phyloP scores from a whole-genome alignment of 306 rosid genomes.

The Vicia sativa region DNA sequence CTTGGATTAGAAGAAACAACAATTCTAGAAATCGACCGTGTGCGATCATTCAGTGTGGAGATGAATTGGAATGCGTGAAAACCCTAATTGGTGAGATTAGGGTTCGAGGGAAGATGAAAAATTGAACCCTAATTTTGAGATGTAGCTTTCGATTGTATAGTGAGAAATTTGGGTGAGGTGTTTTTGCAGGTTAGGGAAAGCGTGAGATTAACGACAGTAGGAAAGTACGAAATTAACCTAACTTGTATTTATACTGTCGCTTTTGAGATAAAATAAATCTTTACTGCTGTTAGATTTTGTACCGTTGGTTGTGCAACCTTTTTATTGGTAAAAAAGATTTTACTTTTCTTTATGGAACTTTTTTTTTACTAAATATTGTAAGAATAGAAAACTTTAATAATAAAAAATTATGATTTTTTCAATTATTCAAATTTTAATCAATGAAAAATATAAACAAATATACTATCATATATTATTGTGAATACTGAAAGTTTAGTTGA shows the following conservation, averaged over 20 bases:
- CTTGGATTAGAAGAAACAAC: not conserved
- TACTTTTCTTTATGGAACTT: no score
- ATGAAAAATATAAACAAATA: no score
- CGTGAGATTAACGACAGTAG: conserved; percentile 16
- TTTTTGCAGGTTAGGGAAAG: not conserved
- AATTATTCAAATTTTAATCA: no score
- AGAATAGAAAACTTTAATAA: no score
- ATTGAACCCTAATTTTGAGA: conserved; percentile 36
- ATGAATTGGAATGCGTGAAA: conserved; percentile 15
- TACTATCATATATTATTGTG: no score
- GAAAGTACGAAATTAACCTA: not conserved
- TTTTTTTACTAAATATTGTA: no score
- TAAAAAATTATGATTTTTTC: no score
- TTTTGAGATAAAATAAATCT: not conserved
- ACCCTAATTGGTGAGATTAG: conserved; percentile 29
- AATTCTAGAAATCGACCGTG: conserved; percentile 7
- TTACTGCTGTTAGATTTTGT: not conserved
- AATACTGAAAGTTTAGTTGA: no score
- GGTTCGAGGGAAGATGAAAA: conserved; percentile 23
- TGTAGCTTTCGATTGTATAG: not conserved
- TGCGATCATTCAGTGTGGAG: conserved; percentile 35
- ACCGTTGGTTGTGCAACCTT: not conserved
- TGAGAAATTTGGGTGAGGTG: not conserved
- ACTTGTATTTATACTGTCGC: not conserved
- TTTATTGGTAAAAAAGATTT: no score